Percentiles rank a stretch among this genome's conserved stretches.
Conservation (phyloP, 179 eudicot species). For the Heliamphora pulchella region DNA sequence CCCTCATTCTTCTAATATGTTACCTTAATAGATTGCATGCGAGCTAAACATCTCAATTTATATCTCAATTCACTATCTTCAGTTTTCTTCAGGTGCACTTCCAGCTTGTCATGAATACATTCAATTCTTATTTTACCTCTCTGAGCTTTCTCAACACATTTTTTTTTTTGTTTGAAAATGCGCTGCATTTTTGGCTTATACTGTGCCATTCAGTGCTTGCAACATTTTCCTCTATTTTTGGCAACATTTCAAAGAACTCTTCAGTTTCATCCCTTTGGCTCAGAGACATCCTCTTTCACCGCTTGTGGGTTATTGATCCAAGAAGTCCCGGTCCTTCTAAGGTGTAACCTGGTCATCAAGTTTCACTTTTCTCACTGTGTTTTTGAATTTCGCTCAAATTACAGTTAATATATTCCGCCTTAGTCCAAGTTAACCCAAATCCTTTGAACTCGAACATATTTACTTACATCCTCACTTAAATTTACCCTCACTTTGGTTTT, state of each 20-base stretch:
- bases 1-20: too few relatives aligned
- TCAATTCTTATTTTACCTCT: neutral
- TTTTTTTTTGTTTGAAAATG: neutral
- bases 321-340: neutral
- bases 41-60: neutral
- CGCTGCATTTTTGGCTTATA: neutral
- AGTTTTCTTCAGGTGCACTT: neutral
- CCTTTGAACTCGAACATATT: neutral
- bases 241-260: neutral
- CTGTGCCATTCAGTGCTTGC: neutral
- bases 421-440: neutral
- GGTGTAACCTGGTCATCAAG: neutral
- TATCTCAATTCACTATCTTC: neutral
- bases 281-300: neutral
- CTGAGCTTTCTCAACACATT: neutral
- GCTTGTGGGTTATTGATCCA: neutral
- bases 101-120: neutral
- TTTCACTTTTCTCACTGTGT: neutral
- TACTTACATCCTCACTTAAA: neutral
- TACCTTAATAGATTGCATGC: neutral
- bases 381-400: slow-evolving; percentile 1
- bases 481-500: neutral
- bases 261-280: neutral
- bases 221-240: neutral
- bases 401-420: neutral